phyloP scores from a whole-genome alignment of 495 filamentous ascomycete genomes.

The Friedmanniomyces simplex region DNA sequence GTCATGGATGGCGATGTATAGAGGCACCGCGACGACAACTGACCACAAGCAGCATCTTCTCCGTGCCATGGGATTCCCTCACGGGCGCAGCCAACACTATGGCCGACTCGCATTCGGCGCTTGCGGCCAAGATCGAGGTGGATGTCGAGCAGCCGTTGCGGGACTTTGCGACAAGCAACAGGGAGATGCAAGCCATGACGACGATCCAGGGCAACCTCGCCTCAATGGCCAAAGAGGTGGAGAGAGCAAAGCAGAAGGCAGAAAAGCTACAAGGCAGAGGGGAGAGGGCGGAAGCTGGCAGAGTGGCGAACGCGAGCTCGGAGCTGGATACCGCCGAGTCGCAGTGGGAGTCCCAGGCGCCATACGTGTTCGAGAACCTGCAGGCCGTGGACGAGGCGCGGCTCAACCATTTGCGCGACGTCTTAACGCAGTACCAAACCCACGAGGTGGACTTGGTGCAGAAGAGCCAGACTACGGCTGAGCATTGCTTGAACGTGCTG shows the following conservation, averaged over 20 bases:
- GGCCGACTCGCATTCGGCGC: conserved; percentile 71
- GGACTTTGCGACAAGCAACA: conserved; percentile 57
- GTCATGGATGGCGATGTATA: background rate
- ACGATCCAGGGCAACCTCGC: conserved; percentile 73
- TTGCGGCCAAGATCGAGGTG: conserved; percentile 75
- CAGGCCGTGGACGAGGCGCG: conserved; percentile 85
- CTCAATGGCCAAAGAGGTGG: conserved; percentile 72
- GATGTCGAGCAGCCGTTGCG: conserved; percentile 84
- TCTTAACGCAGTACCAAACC: conserved; percentile 84
- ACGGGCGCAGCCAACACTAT: conserved; percentile 66
- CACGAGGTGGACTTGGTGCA: conserved; percentile 86
- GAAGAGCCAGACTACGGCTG: conserved; percentile 60
- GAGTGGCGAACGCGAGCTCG: conserved; percentile 63
- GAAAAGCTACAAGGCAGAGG: conserved; percentile 79
- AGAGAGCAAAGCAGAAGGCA: conserved; percentile 71
- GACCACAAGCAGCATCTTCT: conserved; percentile 72
- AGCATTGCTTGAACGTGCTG: conserved; percentile 71
- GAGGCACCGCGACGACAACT: conserved; percentile 9
- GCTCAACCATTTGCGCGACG: conserved; percentile 84
- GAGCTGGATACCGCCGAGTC: conserved; percentile 65
- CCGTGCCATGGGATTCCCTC: conserved; percentile 86
- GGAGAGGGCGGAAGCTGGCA: conserved; percentile 65
- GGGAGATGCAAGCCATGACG: conserved; percentile 75
- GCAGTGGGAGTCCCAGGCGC: conserved; percentile 93
- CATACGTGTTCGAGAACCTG: conserved; percentile 89